Conservation (phyloP, 305 asterid genomes). For the Fraxinus nigra region DNA sequence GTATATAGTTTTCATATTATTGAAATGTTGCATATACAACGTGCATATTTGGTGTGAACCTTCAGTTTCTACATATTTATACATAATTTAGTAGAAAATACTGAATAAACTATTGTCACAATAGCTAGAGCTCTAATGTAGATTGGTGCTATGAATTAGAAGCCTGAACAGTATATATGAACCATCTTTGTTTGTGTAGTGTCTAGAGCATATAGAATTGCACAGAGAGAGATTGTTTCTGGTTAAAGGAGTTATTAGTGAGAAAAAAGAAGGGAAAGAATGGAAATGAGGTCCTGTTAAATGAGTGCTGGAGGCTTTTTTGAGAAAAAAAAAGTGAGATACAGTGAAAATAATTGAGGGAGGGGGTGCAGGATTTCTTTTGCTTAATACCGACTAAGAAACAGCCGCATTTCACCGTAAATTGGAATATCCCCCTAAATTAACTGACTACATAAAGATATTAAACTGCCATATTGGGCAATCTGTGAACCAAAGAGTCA, state of each 20-base stretch:
- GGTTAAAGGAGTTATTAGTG: background rate
- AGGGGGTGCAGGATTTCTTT: background rate
- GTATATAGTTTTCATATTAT: background rate
- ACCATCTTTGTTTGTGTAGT: background rate
- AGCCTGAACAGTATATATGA: background rate
- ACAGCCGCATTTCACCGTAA: background rate
- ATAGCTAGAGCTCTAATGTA: background rate
- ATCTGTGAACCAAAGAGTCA: background rate
- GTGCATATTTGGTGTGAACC: background rate
- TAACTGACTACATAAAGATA: background rate
- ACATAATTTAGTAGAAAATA: background rate
- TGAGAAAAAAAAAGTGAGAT: background rate
- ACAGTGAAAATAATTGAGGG: background rate
- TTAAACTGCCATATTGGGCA: background rate
- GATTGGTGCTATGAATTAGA: background rate
- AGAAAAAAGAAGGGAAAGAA: background rate
- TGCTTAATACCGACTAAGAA: background rate
- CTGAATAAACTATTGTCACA: background rate
- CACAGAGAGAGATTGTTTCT: background rate
- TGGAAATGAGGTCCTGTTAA: background rate
- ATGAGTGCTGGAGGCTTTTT: background rate
- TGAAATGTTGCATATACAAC: background rate
- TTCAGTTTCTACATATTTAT: background rate
- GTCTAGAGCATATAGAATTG: background rate
- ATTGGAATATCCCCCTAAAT: background rate